phyloP scores from a whole-genome alignment of 768 basidiomycete species.

The Daedaleopsis sinensis region DNA sequence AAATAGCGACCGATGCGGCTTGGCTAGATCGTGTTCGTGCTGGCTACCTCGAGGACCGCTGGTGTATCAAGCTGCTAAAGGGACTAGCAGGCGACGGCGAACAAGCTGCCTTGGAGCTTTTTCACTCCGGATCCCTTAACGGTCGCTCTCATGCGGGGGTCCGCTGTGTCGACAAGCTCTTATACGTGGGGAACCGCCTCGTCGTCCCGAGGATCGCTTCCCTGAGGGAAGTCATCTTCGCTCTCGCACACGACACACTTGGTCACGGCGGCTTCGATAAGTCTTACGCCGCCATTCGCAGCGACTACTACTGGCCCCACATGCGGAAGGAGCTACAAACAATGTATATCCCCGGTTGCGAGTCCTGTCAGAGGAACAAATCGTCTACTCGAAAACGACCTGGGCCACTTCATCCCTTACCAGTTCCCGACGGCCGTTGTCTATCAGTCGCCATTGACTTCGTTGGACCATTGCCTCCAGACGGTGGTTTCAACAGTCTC shows the following conservation, averaged over 20 bases:
- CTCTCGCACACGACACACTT: too few species aligned
- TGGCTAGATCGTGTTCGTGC: too few species aligned
- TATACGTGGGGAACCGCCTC: conserved; percentile 24
- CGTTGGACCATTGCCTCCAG: conserved; percentile 33
- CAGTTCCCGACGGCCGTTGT: conserved; percentile 23
- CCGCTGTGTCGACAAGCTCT: conserved; percentile 11
- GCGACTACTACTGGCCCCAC: conserved; percentile 26
- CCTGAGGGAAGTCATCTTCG: too few species aligned
- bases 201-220: conserved; percentile 22
- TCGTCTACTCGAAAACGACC: conserved; percentile 7
- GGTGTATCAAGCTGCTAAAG: too few species aligned
- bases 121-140: too few species aligned
- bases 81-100: too few species aligned
- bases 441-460: conserved; percentile 34
- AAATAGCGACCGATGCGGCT: too few species aligned
- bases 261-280: conserved; percentile 28
- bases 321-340: conserved; percentile 36
- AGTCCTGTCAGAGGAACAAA: neutral
- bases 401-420: conserved; percentile 29
- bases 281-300: conserved; percentile 20
- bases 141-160: too few species aligned
- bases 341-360: too few species aligned
- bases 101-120: too few species aligned
- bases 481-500: conserved; percentile 29
- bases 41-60: too few species aligned